Evolutionary conservation across 352 stramenopile genomes (phyloP), one percentile per base, ranked within the genome.

Genomic region (Globisporangium nunn): DNA sequence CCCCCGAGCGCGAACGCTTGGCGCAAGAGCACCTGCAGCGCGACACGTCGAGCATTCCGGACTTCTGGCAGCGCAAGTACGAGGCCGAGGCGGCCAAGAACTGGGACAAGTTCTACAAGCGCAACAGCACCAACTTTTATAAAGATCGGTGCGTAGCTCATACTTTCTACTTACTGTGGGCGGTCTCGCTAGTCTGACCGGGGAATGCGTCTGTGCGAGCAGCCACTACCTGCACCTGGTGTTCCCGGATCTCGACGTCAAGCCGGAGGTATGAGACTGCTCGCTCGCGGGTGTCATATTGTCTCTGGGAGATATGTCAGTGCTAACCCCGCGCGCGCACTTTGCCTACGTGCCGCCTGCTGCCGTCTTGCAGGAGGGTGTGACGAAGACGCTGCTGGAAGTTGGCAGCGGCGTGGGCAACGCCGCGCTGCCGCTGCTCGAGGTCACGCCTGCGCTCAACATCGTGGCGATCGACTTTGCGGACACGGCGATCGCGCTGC

Each of bases 381-480:
- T 85, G 57, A 78, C 63, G 17, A 81, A 75, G 62, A 79, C 66
- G 63, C 61, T 98, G 53, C 71, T 98, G 17, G 96, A 98, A 78
- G 83, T 98, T 41, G 96, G 96, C 11, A 97, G 91, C 66, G 96
- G 96, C 8, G 95, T 98, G 7, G 96, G 96, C 41, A 98, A 98
- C 68, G 91, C 93, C 7, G 82, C 96, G 40, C 74, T 98, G 44
- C 96, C 96, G 29, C 68, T 98, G 37, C 70, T 98, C n/a, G 89
- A 98, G 62, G 61, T 96, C 47, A 96, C 96, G 52, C 72, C 83
- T 31, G 73, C 71, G 60, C 86, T 95, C 28, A 69, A 84, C 48
- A 86, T 98, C 62, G 72, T 96, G 35, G 88, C 87, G n/a, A 86
- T 98, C 48, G 95, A 98, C 67, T 97, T 98, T 74, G 91, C 92